A percentile compares a stretch with the other conserved stretches of the same genome.
phyloP scores from a whole-genome alignment of 2,329 filamentous ascomycete species.

The Diaporthe aspalathi region DNA sequence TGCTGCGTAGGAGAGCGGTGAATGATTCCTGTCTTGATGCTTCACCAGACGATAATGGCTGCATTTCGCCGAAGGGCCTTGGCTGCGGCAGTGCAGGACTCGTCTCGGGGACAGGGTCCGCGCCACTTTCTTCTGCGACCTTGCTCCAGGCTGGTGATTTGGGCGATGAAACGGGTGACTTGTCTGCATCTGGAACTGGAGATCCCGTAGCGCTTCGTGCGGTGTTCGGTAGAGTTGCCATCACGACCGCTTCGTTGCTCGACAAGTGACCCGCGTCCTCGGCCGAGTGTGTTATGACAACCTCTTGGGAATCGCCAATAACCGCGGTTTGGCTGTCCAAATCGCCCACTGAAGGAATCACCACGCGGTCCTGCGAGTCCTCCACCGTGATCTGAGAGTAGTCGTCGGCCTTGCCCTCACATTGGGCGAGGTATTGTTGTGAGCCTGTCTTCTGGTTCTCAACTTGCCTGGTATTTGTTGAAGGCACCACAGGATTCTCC shows the following conservation, averaged over 20 bases:
- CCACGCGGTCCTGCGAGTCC: constrained; percentile 39
- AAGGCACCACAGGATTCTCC: constrained; percentile 52
- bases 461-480: constrained; percentile 45
- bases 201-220: constrained; percentile 21
- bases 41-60: constrained; percentile 17
- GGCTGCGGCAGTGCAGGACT: constrained; percentile 44
- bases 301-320: constrained; percentile 34
- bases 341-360: not conserved
- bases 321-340: not conserved
- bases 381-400: constrained; percentile 41
- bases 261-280: constrained; percentile 3
- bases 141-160: not conserved
- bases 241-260: constrained; percentile 34
- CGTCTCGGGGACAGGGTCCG: constrained; percentile 47
- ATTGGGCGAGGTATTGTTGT: constrained; percentile 40
- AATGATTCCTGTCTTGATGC: constrained; percentile 15
- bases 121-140: constrained; percentile 22
- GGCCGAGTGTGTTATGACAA: not conserved
- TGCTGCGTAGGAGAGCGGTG: not conserved
- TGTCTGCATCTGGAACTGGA: constrained; percentile 22
- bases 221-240: constrained; percentile 34
- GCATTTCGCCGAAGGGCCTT: constrained; percentile 10
- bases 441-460: constrained; percentile 36
- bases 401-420: constrained; percentile 38
- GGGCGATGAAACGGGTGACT: not conserved